Base-by-base conservation (phyloP, 2,329 filamentous ascomycete species). In the Fusarium succisae region DNA sequence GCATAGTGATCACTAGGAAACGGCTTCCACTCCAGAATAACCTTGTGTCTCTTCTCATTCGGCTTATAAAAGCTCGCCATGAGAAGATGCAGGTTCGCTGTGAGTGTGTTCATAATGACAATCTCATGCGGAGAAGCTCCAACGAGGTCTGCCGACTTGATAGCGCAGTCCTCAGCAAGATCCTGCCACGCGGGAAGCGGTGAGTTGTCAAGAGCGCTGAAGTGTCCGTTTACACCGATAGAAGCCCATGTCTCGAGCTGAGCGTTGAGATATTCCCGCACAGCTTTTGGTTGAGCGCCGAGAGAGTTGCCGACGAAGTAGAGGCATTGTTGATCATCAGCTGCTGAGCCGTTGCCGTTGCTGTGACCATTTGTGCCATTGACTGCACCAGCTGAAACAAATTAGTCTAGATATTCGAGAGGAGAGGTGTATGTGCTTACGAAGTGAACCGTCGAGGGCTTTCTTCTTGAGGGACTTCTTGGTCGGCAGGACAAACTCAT, bases 271-370 rank as follows among this genome's bases (percentile, higher is more conserved):
- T 94, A 91, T 22, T 87, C 84, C 24, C 88, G 86, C 0, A 92
- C 91, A 20, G 88, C 88, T 70, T 89, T 90, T 50, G 95, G 94
- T 81, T 98, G 95, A 8, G 96, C 89, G 43, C 95, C 95, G 3
- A 98, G 88, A 0, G 94, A 97, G 84, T 98, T 97, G 64, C 95
- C 95, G 75, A 94, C 96, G 72, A 98, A 91, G 82, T 98, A 98
- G 67, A 94, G 91, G 67, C 81, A 81, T 66, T 80, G 77, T 53
- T 68, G 41, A 17, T 82, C 76, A 11, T 85, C 78, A 3, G 82
- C 78, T 22, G 67, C 38, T 48, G 64, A 60, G 45, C 74, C 75
- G 22, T 79, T 63, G 22, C 68, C 70, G 38, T 78, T 79, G 43
- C 45, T 60, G 28, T 61, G 63, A 15, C 74, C 70, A 28, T 75